Conservation (phyloP, 2,329 filamentous ascomycete species). For the Trichoderma pleuroti region DNA sequence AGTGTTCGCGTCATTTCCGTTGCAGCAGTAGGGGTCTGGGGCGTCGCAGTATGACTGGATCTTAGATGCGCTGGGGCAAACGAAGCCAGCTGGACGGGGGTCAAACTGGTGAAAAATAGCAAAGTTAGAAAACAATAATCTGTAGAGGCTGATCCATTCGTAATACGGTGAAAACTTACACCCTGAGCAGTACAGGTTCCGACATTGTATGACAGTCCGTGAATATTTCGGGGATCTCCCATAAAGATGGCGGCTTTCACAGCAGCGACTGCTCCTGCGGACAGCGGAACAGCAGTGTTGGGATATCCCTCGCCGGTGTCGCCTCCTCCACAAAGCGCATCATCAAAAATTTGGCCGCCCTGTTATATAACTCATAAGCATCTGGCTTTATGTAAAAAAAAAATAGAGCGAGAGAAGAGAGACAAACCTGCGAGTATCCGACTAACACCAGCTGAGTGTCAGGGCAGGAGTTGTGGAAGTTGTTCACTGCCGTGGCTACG, state of each 20-base stretch:
- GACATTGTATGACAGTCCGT: slow-evolving; percentile 55
- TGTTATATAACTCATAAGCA: not conserved
- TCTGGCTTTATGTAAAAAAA: not conserved
- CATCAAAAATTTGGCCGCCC: slow-evolving; percentile 63
- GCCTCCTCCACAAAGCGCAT: slow-evolving; percentile 58
- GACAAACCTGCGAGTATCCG: slow-evolving; percentile 56
- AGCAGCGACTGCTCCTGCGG: slow-evolving; percentile 46
- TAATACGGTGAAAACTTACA: slow-evolving; percentile 40
- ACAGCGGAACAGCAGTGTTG: slow-evolving; percentile 42
- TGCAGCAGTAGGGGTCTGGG: slow-evolving; percentile 64
- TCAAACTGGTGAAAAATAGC: slow-evolving; percentile 47
- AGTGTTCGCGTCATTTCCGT: slow-evolving; percentile 55
- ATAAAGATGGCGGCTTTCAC: slow-evolving; percentile 64
- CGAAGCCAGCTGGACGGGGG: slow-evolving; percentile 54
- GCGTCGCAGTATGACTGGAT: slow-evolving; percentile 65
- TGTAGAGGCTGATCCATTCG: not conserved
- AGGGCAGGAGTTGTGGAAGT: slow-evolving; percentile 55
- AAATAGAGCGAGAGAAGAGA: not conserved
- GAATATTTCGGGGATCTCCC: slow-evolving; percentile 57
- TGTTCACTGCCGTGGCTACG: slow-evolving; percentile 44
- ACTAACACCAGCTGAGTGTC: slow-evolving; percentile 56
- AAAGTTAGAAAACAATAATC: not conserved
- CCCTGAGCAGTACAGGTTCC: slow-evolving; percentile 42
- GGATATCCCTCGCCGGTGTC: slow-evolving; percentile 45
- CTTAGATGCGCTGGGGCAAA: slow-evolving; percentile 50